phyloP scores from a whole-genome alignment of 139 green algal genomes.

The Volvox africanus region DNA sequence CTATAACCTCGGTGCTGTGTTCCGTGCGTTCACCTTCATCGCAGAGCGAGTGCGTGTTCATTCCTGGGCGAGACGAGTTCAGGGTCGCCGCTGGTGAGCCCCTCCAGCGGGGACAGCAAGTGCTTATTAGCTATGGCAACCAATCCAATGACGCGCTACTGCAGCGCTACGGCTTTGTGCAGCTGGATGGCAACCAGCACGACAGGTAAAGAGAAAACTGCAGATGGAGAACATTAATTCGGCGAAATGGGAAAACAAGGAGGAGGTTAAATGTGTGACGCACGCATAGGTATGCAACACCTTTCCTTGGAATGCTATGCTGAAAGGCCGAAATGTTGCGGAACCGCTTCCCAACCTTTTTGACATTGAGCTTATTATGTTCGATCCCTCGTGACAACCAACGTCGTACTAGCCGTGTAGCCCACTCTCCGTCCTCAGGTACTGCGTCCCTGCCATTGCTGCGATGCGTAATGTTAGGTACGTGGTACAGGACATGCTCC shows the following conservation, averaged over 20 bases:
- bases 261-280: too few relatives aligned
- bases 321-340: too few relatives aligned
- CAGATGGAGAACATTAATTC: neutral
- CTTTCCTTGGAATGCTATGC: too few relatives aligned
- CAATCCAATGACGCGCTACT: slow-evolving; percentile 62
- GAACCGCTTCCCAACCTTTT: too few relatives aligned
- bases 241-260: too few relatives aligned
- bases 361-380: too few relatives aligned
- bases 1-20: too few relatives aligned
- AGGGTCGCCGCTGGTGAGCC: neutral
- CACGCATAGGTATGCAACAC: too few relatives aligned
- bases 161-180: slow-evolving; percentile 62
- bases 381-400: too few relatives aligned
- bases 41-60: slow-evolving; percentile 42
- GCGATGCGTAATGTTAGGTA: slow-evolving; percentile 16
- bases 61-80: neutral
- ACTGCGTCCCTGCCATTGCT: too few relatives aligned
- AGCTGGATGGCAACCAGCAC: slow-evolving; percentile 41
- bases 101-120: slow-evolving; percentile 17
- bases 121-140: slow-evolving; percentile 62
- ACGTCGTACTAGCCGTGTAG: too few relatives aligned
- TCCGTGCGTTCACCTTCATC: neutral
- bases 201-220: slow-evolving; percentile 37
- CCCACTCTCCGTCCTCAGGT: too few relatives aligned
- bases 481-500: neutral